A percentile compares a stretch with the other conserved stretches of the same genome.
Conservation (phyloP, 805 yeast species). For the Myxozyma neotropica region DNA sequence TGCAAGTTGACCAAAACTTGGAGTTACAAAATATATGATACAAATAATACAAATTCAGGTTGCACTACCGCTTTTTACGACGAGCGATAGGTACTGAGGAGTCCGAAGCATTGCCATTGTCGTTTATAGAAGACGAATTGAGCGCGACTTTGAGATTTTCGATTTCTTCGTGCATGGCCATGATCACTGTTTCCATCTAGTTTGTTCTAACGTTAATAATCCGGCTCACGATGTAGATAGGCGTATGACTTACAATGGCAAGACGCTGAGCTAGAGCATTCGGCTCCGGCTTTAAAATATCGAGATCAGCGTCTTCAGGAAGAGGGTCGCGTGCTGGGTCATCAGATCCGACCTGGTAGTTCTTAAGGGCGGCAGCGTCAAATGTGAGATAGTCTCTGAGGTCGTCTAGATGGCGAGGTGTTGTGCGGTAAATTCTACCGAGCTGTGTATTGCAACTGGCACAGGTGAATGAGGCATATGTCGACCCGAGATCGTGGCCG, state of each 20-base stretch:
- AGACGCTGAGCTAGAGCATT: conserved; percentile 30
- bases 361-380: conserved; percentile 29
- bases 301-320: conserved; percentile 25
- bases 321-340: conserved; percentile 19
- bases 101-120: background rate
- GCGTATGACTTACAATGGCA: conserved; percentile 26
- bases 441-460: conserved; percentile 29
- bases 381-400: conserved; percentile 37
- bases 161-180: conserved; percentile 34
- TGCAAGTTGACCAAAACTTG: too few relatives aligned
- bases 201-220: background rate
- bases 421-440: conserved; percentile 37
- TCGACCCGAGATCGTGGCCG: conserved; percentile 35
- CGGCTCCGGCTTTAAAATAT: conserved; percentile 28
- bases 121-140: background rate
- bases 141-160: conserved; percentile 19
- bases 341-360: conserved; percentile 36
- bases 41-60: background rate
- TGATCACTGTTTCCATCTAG: conserved; percentile 34
- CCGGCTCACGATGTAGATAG: too few relatives aligned
- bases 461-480: conserved; percentile 35
- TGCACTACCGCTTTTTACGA: conserved; percentile 2
- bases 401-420: conserved; percentile 38
- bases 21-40: background rate
- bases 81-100: background rate